Conservation (phyloP, 441 rosid genomes). For the Macaranga tanarius region DNA sequence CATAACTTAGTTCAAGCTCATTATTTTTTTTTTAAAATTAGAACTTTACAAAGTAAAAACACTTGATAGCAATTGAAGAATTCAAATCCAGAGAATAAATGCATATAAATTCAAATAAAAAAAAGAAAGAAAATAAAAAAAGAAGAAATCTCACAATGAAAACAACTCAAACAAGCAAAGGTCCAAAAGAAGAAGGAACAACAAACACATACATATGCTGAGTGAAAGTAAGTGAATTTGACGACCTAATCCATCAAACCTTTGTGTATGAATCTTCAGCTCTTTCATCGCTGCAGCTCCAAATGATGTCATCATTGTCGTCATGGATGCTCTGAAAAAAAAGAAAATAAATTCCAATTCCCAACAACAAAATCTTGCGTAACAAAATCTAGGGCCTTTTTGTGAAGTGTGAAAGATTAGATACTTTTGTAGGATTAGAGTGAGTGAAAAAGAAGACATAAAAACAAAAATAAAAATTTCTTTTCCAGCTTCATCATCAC, state of each 20-base stretch:
- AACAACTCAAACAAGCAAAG: constrained; percentile 65
- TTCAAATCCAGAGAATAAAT: too few relatives aligned
- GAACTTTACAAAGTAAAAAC: too few relatives aligned
- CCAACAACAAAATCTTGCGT: too few relatives aligned
- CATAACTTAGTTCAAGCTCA: constrained; percentile 4
- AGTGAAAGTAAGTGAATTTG: constrained; percentile 43
- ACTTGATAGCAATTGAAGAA: too few relatives aligned
- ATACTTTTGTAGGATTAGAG: too few relatives aligned
- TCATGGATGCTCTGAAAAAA: constrained; percentile 18
- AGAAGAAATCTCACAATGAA: constrained; percentile 89
- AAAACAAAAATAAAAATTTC: too few relatives aligned
- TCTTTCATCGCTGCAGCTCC: constrained; percentile 49
- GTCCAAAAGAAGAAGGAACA: constrained; percentile 28
- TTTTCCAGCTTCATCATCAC: constrained; percentile 64
- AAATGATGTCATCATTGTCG: constrained; percentile 51
- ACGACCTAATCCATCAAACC: constrained; percentile 55
- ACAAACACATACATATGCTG: constrained; percentile 36
- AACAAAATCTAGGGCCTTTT: too few relatives aligned
- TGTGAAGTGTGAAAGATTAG: too few relatives aligned
- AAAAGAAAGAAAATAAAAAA: not conserved
- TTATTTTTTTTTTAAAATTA: too few relatives aligned
- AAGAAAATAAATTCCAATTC: too few relatives aligned
- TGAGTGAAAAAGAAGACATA: too few relatives aligned
- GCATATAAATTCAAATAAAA: not conserved
- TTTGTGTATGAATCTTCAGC: constrained; percentile 42